Evolutionary conservation across 1,284 basidiomycete species (phyloP).

Genomic region (Ganoderma multipileum): DNA sequence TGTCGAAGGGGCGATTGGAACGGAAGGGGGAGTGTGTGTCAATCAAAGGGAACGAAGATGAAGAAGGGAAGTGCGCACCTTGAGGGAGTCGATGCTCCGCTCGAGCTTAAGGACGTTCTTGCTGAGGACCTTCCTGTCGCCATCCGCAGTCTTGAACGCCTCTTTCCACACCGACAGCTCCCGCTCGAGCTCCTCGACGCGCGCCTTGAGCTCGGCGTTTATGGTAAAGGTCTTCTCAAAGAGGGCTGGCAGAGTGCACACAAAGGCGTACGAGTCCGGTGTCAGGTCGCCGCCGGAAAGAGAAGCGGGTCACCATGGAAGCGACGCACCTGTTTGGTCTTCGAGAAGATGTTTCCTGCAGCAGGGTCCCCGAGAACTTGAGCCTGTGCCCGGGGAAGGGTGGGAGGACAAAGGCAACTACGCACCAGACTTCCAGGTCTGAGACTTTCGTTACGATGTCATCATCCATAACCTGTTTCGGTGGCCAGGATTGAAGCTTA

Average conservation of each 20-base stretch:
- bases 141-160: slow-evolving; percentile 44
- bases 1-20: not conserved
- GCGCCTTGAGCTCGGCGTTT: slow-evolving; percentile 40
- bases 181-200: slow-evolving; percentile 45
- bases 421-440: slow-evolving; percentile 33
- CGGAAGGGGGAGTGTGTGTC: not conserved
- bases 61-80: slow-evolving; percentile 30
- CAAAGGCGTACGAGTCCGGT: slow-evolving; percentile 6
- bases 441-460: slow-evolving; percentile 29
- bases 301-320: not conserved
- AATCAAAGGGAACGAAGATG: not conserved
- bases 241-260: slow-evolving; percentile 32
- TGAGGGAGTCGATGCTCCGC: slow-evolving; percentile 44
- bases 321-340: slow-evolving; percentile 40
- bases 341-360: slow-evolving; percentile 41
- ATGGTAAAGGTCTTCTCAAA: slow-evolving; percentile 41
- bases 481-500: not conserved
- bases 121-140: slow-evolving; percentile 39
- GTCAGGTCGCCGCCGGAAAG: slow-evolving; percentile 1
- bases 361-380: slow-evolving; percentile 7
- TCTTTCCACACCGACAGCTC: slow-evolving; percentile 49
- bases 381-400: slow-evolving; percentile 8
- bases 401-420: slow-evolving; percentile 7
- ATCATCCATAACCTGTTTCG: slow-evolving; percentile 33
- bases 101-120: slow-evolving; percentile 41